Percentiles rank a stretch among this genome's conserved stretches.
These are phyloP conservation scores for Brassica nigra DNA, from an alignment of 345 rosid genomes.

Conservation along the genomic window DNA sequence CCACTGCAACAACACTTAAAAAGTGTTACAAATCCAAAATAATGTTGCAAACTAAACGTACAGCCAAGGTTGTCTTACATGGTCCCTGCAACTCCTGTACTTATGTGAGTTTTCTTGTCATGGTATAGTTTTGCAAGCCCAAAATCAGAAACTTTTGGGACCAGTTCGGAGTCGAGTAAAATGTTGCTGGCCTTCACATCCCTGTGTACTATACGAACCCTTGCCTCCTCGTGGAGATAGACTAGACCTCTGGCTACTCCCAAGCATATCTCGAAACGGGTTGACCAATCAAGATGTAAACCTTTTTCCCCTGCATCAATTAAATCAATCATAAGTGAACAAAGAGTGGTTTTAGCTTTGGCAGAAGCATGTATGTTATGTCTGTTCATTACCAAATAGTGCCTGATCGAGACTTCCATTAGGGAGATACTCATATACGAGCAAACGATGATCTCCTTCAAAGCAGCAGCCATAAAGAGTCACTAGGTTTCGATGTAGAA, in stretches of 20 bases:
- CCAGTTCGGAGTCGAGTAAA: conserved; percentile 50
- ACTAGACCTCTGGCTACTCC: too few species aligned
- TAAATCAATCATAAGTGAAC: not conserved
- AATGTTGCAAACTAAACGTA: conserved; percentile 11
- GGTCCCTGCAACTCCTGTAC: conserved; percentile 50
- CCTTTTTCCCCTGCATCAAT: conserved; percentile 42
- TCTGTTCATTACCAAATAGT: conserved; percentile 25
- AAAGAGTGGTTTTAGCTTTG: not conserved
- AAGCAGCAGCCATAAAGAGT: conserved; percentile 44
- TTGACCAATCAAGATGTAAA: conserved; percentile 49
- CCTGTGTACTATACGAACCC: too few species aligned
- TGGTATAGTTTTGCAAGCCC: conserved; percentile 47
- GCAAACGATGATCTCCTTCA: conserved; percentile 41
- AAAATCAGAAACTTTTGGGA: conserved; percentile 50
- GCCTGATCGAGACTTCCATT: conserved; percentile 58
- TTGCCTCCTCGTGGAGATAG: too few species aligned
- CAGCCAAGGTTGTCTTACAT: conserved; percentile 34
- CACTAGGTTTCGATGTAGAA: conserved; percentile 42
- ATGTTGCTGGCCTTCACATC: conserved; percentile 42
- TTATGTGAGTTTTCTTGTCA: conserved; percentile 49
- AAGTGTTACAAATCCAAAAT: conserved; percentile 10
- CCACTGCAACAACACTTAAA: too few species aligned
- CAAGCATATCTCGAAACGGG: too few species aligned
- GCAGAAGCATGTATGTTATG: not conserved
- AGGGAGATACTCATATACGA: conserved; percentile 29